phyloP scores from a whole-genome alignment of 257 asterid genomes.

The Fraxinus pennsylvanica region DNA sequence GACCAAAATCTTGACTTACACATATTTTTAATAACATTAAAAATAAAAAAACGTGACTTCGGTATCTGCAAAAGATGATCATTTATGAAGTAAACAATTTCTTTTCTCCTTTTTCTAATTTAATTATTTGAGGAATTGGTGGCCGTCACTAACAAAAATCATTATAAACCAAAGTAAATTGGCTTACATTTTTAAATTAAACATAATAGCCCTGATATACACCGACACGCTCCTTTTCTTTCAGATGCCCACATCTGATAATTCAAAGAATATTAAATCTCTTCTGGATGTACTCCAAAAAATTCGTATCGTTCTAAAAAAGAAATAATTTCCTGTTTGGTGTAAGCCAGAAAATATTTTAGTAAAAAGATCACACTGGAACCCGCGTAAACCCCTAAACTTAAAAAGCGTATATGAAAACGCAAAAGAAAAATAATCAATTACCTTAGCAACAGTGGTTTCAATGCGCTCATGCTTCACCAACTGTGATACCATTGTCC shows the following conservation, averaged over 20 bases:
- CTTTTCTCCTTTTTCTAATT: not conserved
- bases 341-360: not conserved
- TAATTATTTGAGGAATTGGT: not conserved
- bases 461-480: constrained; percentile 94
- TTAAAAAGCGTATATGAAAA: not conserved
- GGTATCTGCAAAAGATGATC: not conserved
- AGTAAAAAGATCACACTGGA: constrained; percentile 18
- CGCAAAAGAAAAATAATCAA: not conserved
- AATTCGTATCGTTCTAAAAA: not conserved
- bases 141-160: not conserved
- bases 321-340: not conserved
- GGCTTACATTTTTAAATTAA: no score
- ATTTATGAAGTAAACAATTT: no score
- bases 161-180: not conserved
- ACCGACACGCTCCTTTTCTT: not conserved
- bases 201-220: no score
- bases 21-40: no score
- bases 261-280: not conserved
- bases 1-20: not conserved
- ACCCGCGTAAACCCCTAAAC: constrained; percentile 21
- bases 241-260: not conserved
- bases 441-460: constrained; percentile 89
- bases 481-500: constrained; percentile 95
- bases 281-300: not conserved
- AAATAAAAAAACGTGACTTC: no score